Percentiles rank a stretch among this genome's conserved stretches.
Evolutionary conservation across 805 yeast genomes (phyloP).

Genomic region (Blastobotrys terrestris): DNA sequence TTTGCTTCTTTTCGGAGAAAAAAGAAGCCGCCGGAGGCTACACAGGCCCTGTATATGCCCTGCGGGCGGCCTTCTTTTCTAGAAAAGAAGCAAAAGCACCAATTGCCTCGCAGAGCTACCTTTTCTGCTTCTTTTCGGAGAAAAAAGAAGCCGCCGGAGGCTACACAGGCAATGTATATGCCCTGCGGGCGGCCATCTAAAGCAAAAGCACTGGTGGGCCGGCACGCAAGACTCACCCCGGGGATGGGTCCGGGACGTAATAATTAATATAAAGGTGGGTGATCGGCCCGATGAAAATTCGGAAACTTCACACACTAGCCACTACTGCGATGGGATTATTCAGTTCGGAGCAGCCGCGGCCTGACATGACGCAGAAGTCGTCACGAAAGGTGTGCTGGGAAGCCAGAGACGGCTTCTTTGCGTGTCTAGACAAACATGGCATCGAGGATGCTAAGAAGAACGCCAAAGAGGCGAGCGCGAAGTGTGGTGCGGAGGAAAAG

Average conservation of each 20-base stretch:
- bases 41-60: background rate
- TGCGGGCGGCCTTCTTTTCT: background rate
- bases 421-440: constrained; percentile 61
- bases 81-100: background rate
- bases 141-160: background rate
- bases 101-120: background rate
- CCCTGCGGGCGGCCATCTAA: too few relatives aligned
- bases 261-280: too few relatives aligned
- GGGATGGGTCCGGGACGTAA: too few relatives aligned
- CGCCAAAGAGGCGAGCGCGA: constrained; percentile 40
- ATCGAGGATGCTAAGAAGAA: constrained; percentile 58
- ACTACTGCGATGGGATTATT: constrained; percentile 58
- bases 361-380: constrained; percentile 50
- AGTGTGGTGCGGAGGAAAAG: constrained; percentile 53
- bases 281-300: too few relatives aligned
- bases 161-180: too few relatives aligned
- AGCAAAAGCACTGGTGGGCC: too few relatives aligned
- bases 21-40: background rate
- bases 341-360: constrained; percentile 32
- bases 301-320: too few relatives aligned
- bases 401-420: constrained; percentile 70
- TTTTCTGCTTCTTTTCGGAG: background rate
- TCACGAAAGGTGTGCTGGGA: constrained; percentile 85
- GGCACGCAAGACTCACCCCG: too few relatives aligned
- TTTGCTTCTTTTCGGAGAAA: background rate